A percentile compares a stretch with the other conserved stretches of the same genome.
phyloP scores from a whole-genome alignment of 805 yeast species.

The Kodamaea kaohsiungensis region DNA sequence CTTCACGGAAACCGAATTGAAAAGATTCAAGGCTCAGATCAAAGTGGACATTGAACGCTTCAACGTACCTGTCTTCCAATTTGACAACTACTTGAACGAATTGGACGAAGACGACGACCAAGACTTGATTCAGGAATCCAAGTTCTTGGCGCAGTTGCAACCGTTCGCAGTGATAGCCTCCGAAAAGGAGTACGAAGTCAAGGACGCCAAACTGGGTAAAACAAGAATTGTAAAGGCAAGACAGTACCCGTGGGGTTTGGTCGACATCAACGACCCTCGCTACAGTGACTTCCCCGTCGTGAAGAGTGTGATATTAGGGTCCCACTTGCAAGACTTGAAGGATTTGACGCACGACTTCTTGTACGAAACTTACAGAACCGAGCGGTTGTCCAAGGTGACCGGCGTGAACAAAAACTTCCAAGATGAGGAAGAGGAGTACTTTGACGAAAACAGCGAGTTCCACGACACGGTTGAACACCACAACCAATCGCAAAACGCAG shows the following conservation, averaged over 20 bases:
- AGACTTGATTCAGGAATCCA: constrained; percentile 71
- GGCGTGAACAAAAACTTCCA: constrained; percentile 28
- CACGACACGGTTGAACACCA: constrained; percentile 28
- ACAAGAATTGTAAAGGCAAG: constrained; percentile 52
- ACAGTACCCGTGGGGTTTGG: constrained; percentile 75
- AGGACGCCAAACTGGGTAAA: constrained; percentile 45
- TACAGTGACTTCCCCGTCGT: constrained; percentile 57
- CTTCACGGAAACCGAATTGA: constrained; percentile 65
- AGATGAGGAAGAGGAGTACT: constrained; percentile 17
- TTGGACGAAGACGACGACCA: constrained; percentile 70
- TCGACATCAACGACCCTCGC: constrained; percentile 54
- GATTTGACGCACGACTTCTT: constrained; percentile 76
- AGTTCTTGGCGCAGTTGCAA: constrained; percentile 59
- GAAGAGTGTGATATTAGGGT: constrained; percentile 72
- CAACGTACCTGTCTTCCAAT: constrained; percentile 76
- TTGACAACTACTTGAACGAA: constrained; percentile 49
- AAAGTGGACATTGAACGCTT: constrained; percentile 62
- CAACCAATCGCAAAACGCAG: constrained; percentile 4
- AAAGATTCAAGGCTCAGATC: constrained; percentile 59
- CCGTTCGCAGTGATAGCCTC: constrained; percentile 76
- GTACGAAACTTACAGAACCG: constrained; percentile 80
- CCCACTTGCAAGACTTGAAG: constrained; percentile 81
- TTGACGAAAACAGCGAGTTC: constrained; percentile 15
- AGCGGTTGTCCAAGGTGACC: constrained; percentile 62
- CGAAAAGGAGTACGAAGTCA: constrained; percentile 53